These are phyloP conservation scores for Apodospora peruviana DNA, from an alignment of 495 filamentous ascomycete species.

Conservation along the genomic window DNA sequence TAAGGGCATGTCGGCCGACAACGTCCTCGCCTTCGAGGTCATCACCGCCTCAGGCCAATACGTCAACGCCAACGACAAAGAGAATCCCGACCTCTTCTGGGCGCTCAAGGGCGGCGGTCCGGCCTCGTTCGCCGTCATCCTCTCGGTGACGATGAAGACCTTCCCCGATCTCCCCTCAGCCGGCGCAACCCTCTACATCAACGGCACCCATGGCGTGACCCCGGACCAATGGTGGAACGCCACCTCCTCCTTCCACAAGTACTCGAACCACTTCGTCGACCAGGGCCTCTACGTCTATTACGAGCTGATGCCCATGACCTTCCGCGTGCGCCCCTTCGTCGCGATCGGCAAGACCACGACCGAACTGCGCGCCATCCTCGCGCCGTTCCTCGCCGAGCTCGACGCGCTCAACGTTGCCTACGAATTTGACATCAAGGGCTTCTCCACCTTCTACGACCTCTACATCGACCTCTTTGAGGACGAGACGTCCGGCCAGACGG, in stretches of 20 bases:
- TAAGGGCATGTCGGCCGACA: conserved; percentile 55
- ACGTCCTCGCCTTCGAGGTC: conserved; percentile 48
- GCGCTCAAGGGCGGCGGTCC: conserved; percentile 51
- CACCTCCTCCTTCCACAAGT: conserved; percentile 39
- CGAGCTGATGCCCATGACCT: conserved; percentile 19
- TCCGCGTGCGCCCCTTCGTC: conserved; percentile 30
- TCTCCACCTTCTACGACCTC: conserved; percentile 33
- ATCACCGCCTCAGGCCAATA: conserved; percentile 48
- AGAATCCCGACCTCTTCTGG: conserved; percentile 54
- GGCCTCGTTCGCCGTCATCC: conserved; percentile 52
- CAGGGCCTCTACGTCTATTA: conserved; percentile 41
- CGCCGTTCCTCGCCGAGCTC: conserved; percentile 34
- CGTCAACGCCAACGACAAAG: conserved; percentile 40
- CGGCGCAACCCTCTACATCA: conserved; percentile 24
- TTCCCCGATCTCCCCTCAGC: conserved; percentile 27
- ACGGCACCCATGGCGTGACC: conserved; percentile 25
- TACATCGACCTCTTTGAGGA: conserved; percentile 36
- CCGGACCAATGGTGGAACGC: conserved; percentile 37
- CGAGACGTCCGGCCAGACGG: conserved; percentile 16
- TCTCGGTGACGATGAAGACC: conserved; percentile 44
- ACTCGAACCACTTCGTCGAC: conserved; percentile 35
- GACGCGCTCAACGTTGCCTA: conserved; percentile 16
- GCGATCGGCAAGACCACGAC: conserved; percentile 24
- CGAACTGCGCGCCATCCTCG: conserved; percentile 24
- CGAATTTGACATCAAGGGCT: conserved; percentile 19